Base-by-base conservation (phyloP, 139 green algal genomes). In the Astrephomene gubernaculifera region DNA sequence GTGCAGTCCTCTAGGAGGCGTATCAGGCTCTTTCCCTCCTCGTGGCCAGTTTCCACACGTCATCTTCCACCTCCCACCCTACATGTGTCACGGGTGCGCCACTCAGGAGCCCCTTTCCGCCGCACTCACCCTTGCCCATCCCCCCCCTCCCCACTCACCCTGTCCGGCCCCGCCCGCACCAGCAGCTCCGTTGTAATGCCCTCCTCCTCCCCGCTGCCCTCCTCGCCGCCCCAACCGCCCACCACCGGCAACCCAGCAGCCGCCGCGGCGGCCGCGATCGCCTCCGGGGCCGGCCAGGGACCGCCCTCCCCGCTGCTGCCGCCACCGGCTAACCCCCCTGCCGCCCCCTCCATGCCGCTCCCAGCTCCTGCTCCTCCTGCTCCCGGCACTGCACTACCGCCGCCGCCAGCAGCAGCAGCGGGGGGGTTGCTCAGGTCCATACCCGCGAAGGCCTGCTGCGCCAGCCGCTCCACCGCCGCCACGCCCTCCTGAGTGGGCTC, bases 401-500 rank as follows among this genome's bases (percentile, higher is more conserved):
- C n/a, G 61, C n/a, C 61, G n/a, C n/a, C 61, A 31, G 61, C n/a
- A 6, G n/a, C 57, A 29, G 12, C 57, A 6, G 17, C 14, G 57
- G 27, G 9, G 57, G 27, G 14, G 57, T 17, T 8, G 57, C 33
- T 36, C 9, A 81, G 53, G 73, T 81, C 52, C 27, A 81, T 44
- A 27, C 49, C 73, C 24, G 14, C 52, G 12, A 81, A n/a, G 10
- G 73, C 73, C 73, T 81, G 73, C 54, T 69, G 73, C 52, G 73
- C 73, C 35, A 81, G 73, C 35, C 19, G 52, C 73, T 81, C 73
- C 53, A 81, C 73, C 25, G 73, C 73, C 35, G 73, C 53, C 24
- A 81, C 35, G 49, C 73, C 73, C 73, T 81, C 73, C 2, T 25
- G 33, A 7, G 36, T 68, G 52, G 73, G 73, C 31, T 69, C 33